A percentile compares a stretch with the other conserved stretches of the same genome.
Conservation (phyloP, 1,284 basidiomycete species). For the Cryptococcus hybrid region DNA sequence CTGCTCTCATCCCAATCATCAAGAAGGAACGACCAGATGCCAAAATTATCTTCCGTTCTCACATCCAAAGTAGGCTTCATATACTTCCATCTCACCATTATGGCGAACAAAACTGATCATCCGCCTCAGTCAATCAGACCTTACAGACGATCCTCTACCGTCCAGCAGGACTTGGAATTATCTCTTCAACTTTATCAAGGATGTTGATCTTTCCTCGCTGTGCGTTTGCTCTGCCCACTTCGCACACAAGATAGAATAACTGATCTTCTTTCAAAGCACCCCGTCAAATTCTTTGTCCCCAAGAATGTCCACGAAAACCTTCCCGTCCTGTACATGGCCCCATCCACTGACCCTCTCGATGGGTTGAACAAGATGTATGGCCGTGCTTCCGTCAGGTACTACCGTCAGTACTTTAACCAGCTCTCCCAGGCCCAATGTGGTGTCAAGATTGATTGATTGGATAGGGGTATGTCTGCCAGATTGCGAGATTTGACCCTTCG, state of each 20-base stretch:
- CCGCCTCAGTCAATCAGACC: conserved; percentile 35
- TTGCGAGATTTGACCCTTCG: conserved; percentile 77
- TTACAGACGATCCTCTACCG: conserved; percentile 55
- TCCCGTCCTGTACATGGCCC: conserved; percentile 48
- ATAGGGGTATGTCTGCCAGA: conserved; percentile 72
- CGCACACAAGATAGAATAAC: neutral
- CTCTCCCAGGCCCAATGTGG: conserved; percentile 40
- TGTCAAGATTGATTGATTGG: conserved; percentile 68
- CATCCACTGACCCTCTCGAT: conserved; percentile 60
- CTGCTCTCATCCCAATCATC: conserved; percentile 82
- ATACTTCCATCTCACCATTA: neutral
- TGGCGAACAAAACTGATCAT: neutral
- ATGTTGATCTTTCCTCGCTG: conserved; percentile 76
- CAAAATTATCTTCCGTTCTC: conserved; percentile 83
- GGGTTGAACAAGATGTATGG: conserved; percentile 70
- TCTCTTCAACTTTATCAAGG: conserved; percentile 80
- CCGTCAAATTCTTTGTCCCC: conserved; percentile 86
- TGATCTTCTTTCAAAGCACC: conserved; percentile 57
- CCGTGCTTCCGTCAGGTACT: conserved; percentile 32
- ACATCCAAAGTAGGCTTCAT: conserved; percentile 72
- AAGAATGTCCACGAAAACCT: conserved; percentile 63
- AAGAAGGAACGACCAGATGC: conserved; percentile 72
- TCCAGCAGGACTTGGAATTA: conserved; percentile 86
- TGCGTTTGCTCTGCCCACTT: conserved; percentile 30
- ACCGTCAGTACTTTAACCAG: conserved; percentile 37